Base-by-base conservation (phyloP, 2,329 filamentous ascomycete species). In the Alternaria arborescens region DNA sequence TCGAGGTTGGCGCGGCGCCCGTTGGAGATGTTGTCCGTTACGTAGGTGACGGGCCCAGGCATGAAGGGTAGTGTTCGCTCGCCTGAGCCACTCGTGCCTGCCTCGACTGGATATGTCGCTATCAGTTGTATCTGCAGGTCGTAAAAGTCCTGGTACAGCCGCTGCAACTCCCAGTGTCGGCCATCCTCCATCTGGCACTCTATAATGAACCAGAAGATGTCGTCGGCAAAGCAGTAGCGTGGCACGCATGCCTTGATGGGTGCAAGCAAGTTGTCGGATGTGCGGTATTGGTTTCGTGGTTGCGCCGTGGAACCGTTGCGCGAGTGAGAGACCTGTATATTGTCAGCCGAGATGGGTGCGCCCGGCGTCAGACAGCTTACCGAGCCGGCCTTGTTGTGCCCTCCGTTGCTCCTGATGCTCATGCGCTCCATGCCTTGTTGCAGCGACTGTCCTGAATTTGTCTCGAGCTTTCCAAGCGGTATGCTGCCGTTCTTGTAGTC, bases 401-500 rank as follows among this genome's bases (percentile, higher is more conserved):
- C 69, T 52, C 72, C 73, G 52, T 72, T 77, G 59, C 73, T 78
- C 59, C 69, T 71, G 61, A 97, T 76, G 72, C 92, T 96, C 90
- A 97, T 88, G 46, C 92, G 87, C 71, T 93, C 90, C 71, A 94
- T 82, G 12, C 85, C 83, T 67, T 86, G 85, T 68, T 86, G 82
- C 55, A 83, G 77, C 64, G 56, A 87, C 84, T 60, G 82, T 84
- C 73, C 73, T 30, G 77, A 78, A 61, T 79, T 79, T 34, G 73
- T 73, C 71, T 94, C 92, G 69, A 96, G 94, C 80, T 94, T 97
- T 68, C 95, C 95, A 42, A 99, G 83, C 0, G 94, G 94, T 76
- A 99, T 98, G 80, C 95, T 98, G 78, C 94, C 97, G 78, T 98
- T 97, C 84, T 99, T 99, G 82, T 99, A 99, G 66, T 97, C 94